Conservation (phyloP, 2,329 filamentous ascomycete species). For the Colletotrichum sojae region DNA sequence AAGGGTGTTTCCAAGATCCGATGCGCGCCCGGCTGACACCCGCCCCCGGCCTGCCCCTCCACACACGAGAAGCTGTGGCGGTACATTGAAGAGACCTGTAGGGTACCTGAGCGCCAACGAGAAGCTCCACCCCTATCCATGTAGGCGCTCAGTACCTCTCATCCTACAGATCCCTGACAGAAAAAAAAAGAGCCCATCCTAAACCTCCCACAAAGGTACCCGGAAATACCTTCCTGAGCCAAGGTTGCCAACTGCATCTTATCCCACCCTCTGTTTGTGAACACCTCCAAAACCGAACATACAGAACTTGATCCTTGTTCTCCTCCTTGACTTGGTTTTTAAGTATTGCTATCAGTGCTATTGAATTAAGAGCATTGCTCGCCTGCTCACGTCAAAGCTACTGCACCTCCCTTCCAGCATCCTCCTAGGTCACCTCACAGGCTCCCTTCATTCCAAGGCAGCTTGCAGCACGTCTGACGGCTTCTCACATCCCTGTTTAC, state of each 20-base stretch:
- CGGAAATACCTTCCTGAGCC: slow-evolving; percentile 4
- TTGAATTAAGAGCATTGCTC: slow-evolving; percentile 13
- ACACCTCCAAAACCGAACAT: slow-evolving; percentile 2
- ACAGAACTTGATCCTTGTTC: background rate
- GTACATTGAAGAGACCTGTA: background rate
- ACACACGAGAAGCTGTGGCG: slow-evolving; percentile 21
- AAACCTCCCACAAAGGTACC: slow-evolving; percentile 3
- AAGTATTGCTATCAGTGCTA: slow-evolving; percentile 16
- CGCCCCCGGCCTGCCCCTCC: slow-evolving; percentile 21
- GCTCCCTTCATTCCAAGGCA: background rate
- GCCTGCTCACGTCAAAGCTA: slow-evolving; percentile 22
- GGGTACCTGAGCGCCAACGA: background rate
- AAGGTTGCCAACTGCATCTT: slow-evolving; percentile 27
- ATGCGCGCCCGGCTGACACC: slow-evolving; percentile 35
- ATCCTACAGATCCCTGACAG: background rate
- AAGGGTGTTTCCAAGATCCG: slow-evolving; percentile 39
- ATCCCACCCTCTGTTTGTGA: slow-evolving; percentile 33
- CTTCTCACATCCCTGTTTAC: background rate
- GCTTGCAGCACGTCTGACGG: slow-evolving; percentile 6
- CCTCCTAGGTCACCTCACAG: slow-evolving; percentile 8
- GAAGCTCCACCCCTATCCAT: background rate
- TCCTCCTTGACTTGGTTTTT: background rate
- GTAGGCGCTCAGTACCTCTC: background rate
- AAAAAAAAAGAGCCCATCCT: background rate
- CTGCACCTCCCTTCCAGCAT: slow-evolving; percentile 2